Conservation (phyloP, 495 filamentous ascomycete genomes). For the Parathielavia appendiculata region DNA sequence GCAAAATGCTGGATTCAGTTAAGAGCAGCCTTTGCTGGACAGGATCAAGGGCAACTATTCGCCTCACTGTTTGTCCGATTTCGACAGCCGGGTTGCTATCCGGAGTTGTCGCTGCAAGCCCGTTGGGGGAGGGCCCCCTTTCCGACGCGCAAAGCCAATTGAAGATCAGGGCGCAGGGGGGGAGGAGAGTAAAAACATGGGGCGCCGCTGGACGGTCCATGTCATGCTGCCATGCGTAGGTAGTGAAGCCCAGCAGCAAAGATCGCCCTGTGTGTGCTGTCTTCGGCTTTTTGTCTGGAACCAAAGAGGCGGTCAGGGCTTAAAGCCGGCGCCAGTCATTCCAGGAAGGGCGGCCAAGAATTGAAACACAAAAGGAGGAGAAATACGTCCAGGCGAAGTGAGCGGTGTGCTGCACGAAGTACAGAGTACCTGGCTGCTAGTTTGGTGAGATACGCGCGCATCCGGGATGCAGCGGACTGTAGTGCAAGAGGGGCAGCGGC, state of each 20-base stretch:
- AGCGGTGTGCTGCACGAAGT: conserved; percentile 10
- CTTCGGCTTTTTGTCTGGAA: neutral
- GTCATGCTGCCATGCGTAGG: neutral
- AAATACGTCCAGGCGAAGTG: neutral
- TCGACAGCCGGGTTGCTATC: neutral
- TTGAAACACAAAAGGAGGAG: neutral
- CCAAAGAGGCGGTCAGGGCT: conserved; percentile 10
- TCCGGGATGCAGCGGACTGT: conserved; percentile 2
- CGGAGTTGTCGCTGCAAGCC: conserved; percentile 1
- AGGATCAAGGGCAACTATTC: neutral
- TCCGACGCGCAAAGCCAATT: neutral
- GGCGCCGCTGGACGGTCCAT: conserved; percentile 9
- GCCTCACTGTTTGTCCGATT: conserved; percentile 4
- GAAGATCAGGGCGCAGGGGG: conserved; percentile 1
- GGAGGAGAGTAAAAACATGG: neutral
- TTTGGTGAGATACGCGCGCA: neutral
- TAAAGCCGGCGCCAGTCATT: neutral
- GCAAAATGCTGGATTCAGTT: neutral
- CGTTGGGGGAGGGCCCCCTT: neutral
- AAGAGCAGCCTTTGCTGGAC: neutral
- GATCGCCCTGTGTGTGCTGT: neutral
- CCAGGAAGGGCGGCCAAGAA: conserved; percentile 4
- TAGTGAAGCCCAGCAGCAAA: neutral
- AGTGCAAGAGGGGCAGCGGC: conserved; percentile 1
- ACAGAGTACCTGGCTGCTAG: too few species aligned